Evolutionary conservation across 2,329 filamentous ascomycete species (phyloP).

Genomic region (Macroventuria anomochaeta): DNA sequence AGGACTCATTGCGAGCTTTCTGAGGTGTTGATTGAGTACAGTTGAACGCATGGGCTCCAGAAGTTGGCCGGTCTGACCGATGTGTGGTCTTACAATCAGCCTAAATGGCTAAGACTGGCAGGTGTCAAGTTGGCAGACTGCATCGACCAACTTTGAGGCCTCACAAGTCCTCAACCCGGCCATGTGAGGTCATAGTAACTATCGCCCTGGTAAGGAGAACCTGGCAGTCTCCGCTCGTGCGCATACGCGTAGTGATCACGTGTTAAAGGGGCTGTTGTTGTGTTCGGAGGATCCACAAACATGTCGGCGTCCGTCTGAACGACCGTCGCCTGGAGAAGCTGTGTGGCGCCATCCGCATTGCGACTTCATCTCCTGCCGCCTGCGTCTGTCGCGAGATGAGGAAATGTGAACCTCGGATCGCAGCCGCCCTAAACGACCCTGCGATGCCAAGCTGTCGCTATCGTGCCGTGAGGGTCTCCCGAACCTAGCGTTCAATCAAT

Average conservation of each 20-base stretch:
- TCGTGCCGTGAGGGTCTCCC: slow-evolving; percentile 28
- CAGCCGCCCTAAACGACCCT: slow-evolving; percentile 23
- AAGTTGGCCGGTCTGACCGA: slow-evolving; percentile 12
- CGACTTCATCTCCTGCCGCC: slow-evolving; percentile 25
- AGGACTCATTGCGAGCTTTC: slow-evolving; percentile 1
- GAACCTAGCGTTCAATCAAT: slow-evolving; percentile 21
- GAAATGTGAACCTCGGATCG: slow-evolving; percentile 35
- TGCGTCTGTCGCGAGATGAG: slow-evolving; percentile 36
- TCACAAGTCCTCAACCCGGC: slow-evolving; percentile 12
- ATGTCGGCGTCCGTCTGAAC: slow-evolving; percentile 5
- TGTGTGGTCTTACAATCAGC: slow-evolving; percentile 13
- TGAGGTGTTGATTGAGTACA: slow-evolving; percentile 11
- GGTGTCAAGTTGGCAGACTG: slow-evolving; percentile 19
- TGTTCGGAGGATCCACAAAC: slow-evolving; percentile 5
- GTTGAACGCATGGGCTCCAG: slow-evolving; percentile 21
- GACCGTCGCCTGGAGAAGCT: not conserved
- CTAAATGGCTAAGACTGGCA: slow-evolving; percentile 21
- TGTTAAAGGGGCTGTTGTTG: slow-evolving; percentile 3
- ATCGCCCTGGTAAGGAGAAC: slow-evolving; percentile 16
- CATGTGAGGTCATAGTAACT: slow-evolving; percentile 12
- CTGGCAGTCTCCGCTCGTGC: slow-evolving; percentile 11
- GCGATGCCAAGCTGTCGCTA: slow-evolving; percentile 32
- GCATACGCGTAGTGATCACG: slow-evolving; percentile 9
- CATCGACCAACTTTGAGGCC: slow-evolving; percentile 18
- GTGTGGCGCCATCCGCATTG: slow-evolving; percentile 21